A percentile compares a stretch with the other conserved stretches of the same genome.
These are phyloP conservation scores for Mucuna pruriens DNA, from an alignment of 306 rosid genomes.

Conservation along the genomic window DNA sequence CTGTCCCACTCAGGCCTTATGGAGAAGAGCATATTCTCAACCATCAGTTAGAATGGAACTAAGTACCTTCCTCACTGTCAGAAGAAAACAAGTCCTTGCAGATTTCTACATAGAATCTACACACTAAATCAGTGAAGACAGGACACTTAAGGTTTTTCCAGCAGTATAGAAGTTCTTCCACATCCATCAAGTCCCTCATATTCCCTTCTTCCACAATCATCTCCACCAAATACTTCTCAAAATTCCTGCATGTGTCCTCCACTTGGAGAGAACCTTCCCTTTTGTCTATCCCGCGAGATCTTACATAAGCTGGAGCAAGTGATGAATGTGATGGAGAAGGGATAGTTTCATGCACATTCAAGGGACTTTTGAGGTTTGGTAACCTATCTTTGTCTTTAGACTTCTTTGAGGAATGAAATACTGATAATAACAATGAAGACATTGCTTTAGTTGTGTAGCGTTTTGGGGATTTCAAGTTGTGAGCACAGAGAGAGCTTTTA, in stretches of 20 bases:
- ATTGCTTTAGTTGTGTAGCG: background rate
- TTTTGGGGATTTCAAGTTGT: background rate
- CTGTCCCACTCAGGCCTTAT: background rate
- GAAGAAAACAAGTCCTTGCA: constrained; percentile 69
- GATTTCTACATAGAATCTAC: constrained; percentile 72
- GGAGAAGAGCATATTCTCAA: background rate
- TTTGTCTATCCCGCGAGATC: background rate
- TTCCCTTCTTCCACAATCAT: constrained; percentile 5
- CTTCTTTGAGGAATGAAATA: constrained; percentile 38
- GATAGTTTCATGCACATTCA: background rate
- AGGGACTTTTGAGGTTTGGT: background rate
- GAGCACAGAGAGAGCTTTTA: constrained; percentile 39
- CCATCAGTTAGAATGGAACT: background rate
- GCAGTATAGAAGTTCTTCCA: constrained; percentile 34
- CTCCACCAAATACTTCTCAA: constrained; percentile 2
- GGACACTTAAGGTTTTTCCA: constrained; percentile 47
- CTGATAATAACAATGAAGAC: constrained; percentile 22
- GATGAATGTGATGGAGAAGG: background rate
- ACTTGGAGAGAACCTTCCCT: background rate
- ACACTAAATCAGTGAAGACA: constrained; percentile 62
- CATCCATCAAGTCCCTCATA: constrained; percentile 56
- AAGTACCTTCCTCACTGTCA: background rate
- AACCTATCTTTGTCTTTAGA: background rate
- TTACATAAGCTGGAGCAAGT: background rate
- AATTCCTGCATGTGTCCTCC: background rate